phyloP scores from a whole-genome alignment of 1,284 basidiomycete genomes.

The Tranzscheliella williamsii region DNA sequence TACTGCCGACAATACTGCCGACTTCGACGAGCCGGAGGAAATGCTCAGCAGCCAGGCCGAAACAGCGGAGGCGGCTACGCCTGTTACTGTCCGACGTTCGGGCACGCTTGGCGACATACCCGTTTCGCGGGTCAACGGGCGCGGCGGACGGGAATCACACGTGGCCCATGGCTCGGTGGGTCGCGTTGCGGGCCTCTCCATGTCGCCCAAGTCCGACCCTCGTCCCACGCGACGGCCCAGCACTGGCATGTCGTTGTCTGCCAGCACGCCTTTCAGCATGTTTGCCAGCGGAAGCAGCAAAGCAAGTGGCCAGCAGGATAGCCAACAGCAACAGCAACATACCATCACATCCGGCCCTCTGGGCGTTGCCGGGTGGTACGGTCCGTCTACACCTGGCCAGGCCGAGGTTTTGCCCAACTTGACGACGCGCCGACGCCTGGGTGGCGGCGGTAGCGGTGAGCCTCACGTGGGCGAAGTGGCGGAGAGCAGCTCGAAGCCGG shows the following conservation, averaged over 20 bases:
- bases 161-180: conserved; percentile 33
- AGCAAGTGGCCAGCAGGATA: not conserved
- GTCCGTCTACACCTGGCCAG: conserved; percentile 27
- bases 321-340: not conserved
- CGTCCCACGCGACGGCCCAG: conserved; percentile 7
- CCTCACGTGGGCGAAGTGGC: conserved; percentile 5
- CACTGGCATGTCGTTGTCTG: conserved; percentile 31
- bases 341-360: conserved; percentile 16
- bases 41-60: conserved; percentile 5
- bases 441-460: conserved; percentile 8
- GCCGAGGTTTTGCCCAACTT: conserved; percentile 32
- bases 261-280: conserved; percentile 33
- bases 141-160: conserved; percentile 6
- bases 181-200: conserved; percentile 26
- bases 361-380: conserved; percentile 23
- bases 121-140: conserved; percentile 4
- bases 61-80: not conserved
- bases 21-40: conserved; percentile 9
- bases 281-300: conserved; percentile 9
- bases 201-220: conserved; percentile 18
- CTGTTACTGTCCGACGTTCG: conserved; percentile 22
- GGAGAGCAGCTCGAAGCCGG: conserved; percentile 45
- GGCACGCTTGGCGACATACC: conserved; percentile 42
- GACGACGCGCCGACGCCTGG: conserved; percentile 20
- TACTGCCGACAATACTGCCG: conserved; percentile 4